These are phyloP conservation scores for Geopyxis carbonaria DNA, from an alignment of 495 filamentous ascomycete genomes.

Conservation along the genomic window DNA sequence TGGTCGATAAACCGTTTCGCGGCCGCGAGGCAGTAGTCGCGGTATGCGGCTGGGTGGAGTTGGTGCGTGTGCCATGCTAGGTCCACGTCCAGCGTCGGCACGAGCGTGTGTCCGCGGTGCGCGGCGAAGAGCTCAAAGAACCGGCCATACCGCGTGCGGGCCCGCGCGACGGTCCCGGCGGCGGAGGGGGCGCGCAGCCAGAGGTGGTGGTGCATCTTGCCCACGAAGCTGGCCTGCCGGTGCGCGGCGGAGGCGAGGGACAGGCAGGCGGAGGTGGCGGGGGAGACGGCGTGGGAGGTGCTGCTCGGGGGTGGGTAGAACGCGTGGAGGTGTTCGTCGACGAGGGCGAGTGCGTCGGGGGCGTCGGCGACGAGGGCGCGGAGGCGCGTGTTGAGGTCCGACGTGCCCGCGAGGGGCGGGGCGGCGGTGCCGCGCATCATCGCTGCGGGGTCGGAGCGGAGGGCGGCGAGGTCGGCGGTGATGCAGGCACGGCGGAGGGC, in stretches of 20 bases:
- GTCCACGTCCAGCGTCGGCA: slow-evolving; percentile 80
- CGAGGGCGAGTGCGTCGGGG: not conserved
- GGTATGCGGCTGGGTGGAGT: slow-evolving; percentile 49
- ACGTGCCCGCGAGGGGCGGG: not conserved
- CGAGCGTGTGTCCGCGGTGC: slow-evolving; percentile 39
- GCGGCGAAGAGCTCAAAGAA: slow-evolving; percentile 50
- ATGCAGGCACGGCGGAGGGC: no score
- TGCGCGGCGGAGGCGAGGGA: slow-evolving; percentile 66
- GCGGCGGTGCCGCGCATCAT: slow-evolving; percentile 11
- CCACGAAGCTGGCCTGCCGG: slow-evolving; percentile 60
- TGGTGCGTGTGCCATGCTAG: slow-evolving; percentile 64
- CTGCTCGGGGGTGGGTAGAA: not conserved
- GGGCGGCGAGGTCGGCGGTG: not conserved
- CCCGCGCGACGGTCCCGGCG: slow-evolving; percentile 44
- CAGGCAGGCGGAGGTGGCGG: slow-evolving; percentile 49
- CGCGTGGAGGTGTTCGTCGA: no score
- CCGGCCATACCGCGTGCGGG: slow-evolving; percentile 49
- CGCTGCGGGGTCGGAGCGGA: slow-evolving; percentile 18
- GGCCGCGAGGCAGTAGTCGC: slow-evolving; percentile 31
- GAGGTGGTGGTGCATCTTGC: slow-evolving; percentile 53
- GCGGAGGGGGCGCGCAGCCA: slow-evolving; percentile 29
- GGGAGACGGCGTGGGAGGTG: slow-evolving; percentile 24
- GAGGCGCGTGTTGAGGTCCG: not conserved
- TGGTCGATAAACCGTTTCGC: slow-evolving; percentile 51
- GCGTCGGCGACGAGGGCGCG: not conserved